phyloP scores from a whole-genome alignment of 1,139 yeast genomes.

The Sporopachydermia cereana region DNA sequence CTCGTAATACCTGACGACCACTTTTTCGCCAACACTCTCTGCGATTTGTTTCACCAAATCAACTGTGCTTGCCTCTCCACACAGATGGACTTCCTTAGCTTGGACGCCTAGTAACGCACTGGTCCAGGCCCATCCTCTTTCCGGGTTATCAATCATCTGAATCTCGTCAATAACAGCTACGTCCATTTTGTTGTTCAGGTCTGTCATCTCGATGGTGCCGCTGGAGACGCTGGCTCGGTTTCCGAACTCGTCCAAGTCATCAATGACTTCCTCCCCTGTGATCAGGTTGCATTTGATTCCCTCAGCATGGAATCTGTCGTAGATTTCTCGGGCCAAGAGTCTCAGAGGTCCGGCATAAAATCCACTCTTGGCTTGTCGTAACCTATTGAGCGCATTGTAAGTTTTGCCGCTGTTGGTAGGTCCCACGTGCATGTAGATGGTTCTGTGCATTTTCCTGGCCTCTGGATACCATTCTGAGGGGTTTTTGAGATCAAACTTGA shows the following conservation, averaged over 20 bases:
- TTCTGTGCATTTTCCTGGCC: conserved; percentile 71
- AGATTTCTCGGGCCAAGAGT: conserved; percentile 81
- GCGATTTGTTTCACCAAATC: conserved; percentile 49
- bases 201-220: conserved; percentile 93
- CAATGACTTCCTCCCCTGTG: conserved; percentile 89
- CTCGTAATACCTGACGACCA: conserved; percentile 54
- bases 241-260: conserved; percentile 54
- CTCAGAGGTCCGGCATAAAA: conserved; percentile 93
- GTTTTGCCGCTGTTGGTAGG: conserved; percentile 99
- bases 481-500: conserved; percentile 37
- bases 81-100: conserved; percentile 77
- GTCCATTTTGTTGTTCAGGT: conserved; percentile 55
- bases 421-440: conserved; percentile 83
- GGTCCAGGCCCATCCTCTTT: conserved; percentile 93
- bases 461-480: conserved; percentile 87
- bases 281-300: conserved; percentile 68
- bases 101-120: conserved; percentile 78
- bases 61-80: conserved; percentile 86
- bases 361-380: conserved; percentile 65
- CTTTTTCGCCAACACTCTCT: conserved; percentile 64
- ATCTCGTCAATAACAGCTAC: conserved; percentile 91
- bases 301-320: conserved; percentile 59
- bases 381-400: conserved; percentile 59
- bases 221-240: conserved; percentile 62
- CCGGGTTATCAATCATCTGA: conserved; percentile 78